Percentiles rank a stretch among this genome's conserved stretches.
These are phyloP conservation scores for Solioccasus polychromus DNA, from an alignment of 768 basidiomycete genomes.

Conservation along the genomic window DNA sequence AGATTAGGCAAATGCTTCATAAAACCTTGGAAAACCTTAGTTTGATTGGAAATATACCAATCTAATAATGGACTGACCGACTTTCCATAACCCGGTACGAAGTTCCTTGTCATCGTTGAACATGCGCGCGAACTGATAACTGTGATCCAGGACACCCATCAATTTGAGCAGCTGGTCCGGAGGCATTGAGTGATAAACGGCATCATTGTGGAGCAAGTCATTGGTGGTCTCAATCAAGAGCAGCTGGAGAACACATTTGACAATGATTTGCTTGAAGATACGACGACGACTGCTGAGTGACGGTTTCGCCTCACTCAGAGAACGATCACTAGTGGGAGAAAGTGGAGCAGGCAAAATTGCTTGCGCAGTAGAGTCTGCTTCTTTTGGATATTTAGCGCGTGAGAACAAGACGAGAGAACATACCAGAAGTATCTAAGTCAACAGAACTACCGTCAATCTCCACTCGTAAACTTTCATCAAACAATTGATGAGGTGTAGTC, in stretches of 20 bases:
- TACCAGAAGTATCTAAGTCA: conserved; percentile 52
- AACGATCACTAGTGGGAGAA: conserved; percentile 64
- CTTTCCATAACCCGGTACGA: conserved; percentile 98
- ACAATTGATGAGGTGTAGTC: conserved; percentile 95
- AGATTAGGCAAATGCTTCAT: conserved; percentile 99
- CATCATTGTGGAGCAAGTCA: conserved; percentile 88
- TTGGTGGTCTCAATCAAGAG: conserved; percentile 96
- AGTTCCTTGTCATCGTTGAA: conserved; percentile 99
- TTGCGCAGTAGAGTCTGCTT: conserved; percentile 54
- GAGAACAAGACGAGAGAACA: conserved; percentile 1
- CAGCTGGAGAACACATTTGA: conserved; percentile 97
- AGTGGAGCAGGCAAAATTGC: conserved; percentile 86
- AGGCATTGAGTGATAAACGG: conserved; percentile 91
- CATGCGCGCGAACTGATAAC: conserved; percentile 94
- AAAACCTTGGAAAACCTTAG: conserved; percentile 62
- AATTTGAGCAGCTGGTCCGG: conserved; percentile 89
- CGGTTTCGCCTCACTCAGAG: conserved; percentile 46
- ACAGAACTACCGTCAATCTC: conserved; percentile 65
- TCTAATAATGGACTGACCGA: conserved; percentile 60
- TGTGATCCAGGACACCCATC: conserved; percentile 95
- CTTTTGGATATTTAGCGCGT: conserved; percentile 2
- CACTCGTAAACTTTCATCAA: conserved; percentile 86
- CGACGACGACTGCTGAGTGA: conserved; percentile 71
- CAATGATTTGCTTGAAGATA: conserved; percentile 97
- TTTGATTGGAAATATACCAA: not conserved